These are phyloP conservation scores for Ceratocystis smalleyi DNA, from an alignment of 2,329 filamentous ascomycete species.

Conservation along the genomic window DNA sequence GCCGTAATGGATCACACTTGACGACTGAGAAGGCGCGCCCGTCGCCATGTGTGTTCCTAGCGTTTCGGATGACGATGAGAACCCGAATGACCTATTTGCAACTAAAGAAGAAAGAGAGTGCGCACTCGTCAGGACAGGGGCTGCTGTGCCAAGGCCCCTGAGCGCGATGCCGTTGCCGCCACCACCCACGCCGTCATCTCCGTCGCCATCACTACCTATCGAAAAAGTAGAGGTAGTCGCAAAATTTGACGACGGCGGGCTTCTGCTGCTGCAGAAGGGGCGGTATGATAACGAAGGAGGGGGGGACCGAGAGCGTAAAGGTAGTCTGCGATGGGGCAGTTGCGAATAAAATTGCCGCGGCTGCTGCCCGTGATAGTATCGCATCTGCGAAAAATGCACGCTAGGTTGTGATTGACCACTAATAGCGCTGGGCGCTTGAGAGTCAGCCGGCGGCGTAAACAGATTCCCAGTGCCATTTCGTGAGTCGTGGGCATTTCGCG, in stretches of 20 bases:
- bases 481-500: not conserved
- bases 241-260: not conserved
- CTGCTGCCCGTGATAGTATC: not conserved
- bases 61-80: conserved; percentile 8
- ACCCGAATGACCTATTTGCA: not conserved
- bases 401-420: not conserved
- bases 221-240: not conserved
- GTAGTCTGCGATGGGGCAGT: not conserved
- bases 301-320: not conserved
- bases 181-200: too few relatives aligned
- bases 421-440: not conserved
- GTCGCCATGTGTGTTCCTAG: not conserved
- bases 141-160: not conserved
- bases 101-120: conserved; percentile 5
- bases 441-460: not conserved
- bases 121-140: conserved; percentile 1
- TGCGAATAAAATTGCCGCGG: not conserved
- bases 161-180: not conserved
- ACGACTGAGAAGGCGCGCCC: conserved; percentile 1
- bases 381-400: not conserved
- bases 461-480: not conserved
- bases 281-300: not conserved
- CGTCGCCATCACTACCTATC: not conserved
- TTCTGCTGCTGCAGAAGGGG: not conserved
- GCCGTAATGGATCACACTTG: conserved; percentile 8